A percentile compares a stretch with the other conserved stretches of the same genome.
Conservation (phyloP, 1,284 basidiomycete species). For the Leucoagaricus sp. region DNA sequence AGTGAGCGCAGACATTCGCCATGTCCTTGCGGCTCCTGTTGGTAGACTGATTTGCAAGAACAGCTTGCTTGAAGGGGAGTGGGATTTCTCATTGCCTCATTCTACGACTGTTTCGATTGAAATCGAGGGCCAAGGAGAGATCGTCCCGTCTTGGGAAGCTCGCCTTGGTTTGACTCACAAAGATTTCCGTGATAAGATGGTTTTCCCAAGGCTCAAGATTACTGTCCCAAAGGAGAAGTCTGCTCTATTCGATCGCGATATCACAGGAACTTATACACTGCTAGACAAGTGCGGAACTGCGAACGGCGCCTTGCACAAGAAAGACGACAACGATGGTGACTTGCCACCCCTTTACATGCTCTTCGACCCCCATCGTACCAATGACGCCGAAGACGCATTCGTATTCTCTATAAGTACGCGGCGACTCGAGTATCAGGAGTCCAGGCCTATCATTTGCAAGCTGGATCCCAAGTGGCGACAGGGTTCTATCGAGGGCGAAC, state of each 20-base stretch:
- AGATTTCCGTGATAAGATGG: conserved; percentile 64
- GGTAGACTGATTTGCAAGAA: conserved; percentile 69
- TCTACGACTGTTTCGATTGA: conserved; percentile 55
- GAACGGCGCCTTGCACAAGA: conserved; percentile 83
- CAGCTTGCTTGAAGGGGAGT: conserved; percentile 69
- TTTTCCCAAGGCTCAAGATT: conserved; percentile 71
- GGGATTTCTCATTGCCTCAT: conserved; percentile 84
- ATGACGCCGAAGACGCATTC: conserved; percentile 74
- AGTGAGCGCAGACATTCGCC: conserved; percentile 80
- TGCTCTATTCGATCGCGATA: conserved; percentile 71
- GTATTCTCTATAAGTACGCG: conserved; percentile 81
- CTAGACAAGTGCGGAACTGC: conserved; percentile 90
- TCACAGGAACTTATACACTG: conserved; percentile 80
- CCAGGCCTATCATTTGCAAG: conserved; percentile 72
- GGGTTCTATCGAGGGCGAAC: conserved; percentile 47
- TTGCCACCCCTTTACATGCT: conserved; percentile 79
- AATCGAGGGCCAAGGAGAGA: conserved; percentile 68
- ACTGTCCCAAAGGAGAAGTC: conserved; percentile 52
- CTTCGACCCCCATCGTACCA: conserved; percentile 82
- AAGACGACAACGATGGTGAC: conserved; percentile 43
- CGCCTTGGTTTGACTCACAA: conserved; percentile 76
- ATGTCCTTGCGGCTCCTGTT: conserved; percentile 73
- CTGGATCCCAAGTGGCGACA: conserved; percentile 80
- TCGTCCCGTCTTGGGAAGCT: conserved; percentile 85
- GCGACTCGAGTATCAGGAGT: conserved; percentile 80